Base-by-base conservation (phyloP, 2,329 filamentous ascomycete genomes). In the Cylindrodendrum hubeiense region DNA sequence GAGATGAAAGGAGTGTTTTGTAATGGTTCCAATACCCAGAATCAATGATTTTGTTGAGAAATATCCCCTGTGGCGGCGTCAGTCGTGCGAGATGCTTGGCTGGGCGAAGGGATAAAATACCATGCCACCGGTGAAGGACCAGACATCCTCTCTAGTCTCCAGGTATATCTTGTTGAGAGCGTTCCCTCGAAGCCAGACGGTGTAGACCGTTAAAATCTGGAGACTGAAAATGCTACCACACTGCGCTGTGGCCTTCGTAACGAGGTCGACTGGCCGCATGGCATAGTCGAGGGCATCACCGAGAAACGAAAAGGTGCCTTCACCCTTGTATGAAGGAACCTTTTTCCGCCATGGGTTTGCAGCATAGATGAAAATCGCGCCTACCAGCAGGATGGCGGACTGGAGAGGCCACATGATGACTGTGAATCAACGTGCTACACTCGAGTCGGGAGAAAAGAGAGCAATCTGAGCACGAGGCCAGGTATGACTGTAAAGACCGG, bases 21-120 rank as follows among this genome's bases (percentile, higher is more conserved):
- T 63, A 63, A 51, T 63, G 22, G 22, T 63, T 30, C 60, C 60
- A 63, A 19, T 63, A 63, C 15, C 60, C 60, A 7, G 34, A 12
- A 22, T 63, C 60, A 37, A 63, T 49, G 22, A 63, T 63, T 44
- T 63, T 63, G 30, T 63, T 63, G n/a, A 63, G 53, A 19, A 63
- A 63, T 12, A 63, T 57, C 1, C 60, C 60, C 60, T 63, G 30
- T n/a, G 19, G 8, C 26, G n/a, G 19, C 13, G 22, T 63, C 10
- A 63, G 60, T 26, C 21, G 5, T 6, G 3, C 34, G 4, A 3
- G 3, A 2, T 33, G 22, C 21, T 21, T 6, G 10, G 2, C 8
- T 30, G 19, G 12, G 15, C 2, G n/a, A 26, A 10, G 19, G 22
- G 41, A n/a, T n/a, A n/a, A 17, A 22, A 43, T 43, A 63, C 60